These are phyloP conservation scores for Lavandula angustifolia DNA, from an alignment of 257 asterid species.

Conservation along the genomic window DNA sequence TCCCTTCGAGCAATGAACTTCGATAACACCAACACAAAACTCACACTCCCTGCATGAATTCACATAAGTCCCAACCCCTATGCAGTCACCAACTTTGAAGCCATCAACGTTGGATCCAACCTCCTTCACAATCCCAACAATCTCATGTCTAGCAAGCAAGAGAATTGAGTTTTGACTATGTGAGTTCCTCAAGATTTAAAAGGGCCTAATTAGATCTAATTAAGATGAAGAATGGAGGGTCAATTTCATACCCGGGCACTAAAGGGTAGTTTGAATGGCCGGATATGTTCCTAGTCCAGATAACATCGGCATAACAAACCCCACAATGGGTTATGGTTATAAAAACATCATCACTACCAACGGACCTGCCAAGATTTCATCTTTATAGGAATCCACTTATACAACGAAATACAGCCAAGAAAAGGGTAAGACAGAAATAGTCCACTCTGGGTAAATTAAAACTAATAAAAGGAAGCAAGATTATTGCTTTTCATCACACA, in stretches of 20 bases:
- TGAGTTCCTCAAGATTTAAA: not conserved
- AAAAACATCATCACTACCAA: conserved; percentile 68
- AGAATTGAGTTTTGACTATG: not conserved
- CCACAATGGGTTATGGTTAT: conserved; percentile 70
- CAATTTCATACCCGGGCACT: conserved; percentile 78
- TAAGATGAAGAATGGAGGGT: not conserved
- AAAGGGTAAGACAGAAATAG: not conserved
- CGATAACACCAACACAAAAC: conserved; percentile 56
- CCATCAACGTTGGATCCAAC: conserved; percentile 62
- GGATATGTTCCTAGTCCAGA: conserved; percentile 62
- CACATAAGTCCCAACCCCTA: conserved; percentile 93
- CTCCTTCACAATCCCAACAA: conserved; percentile 65
- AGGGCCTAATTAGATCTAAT: not conserved
- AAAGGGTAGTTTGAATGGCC: conserved; percentile 78
- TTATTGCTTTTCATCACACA: not conserved
- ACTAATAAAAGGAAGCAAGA: not conserved
- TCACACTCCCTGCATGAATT: conserved; percentile 90
- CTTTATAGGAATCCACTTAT: no score
- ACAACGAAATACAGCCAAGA: not conserved
- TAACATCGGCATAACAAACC: conserved; percentile 83
- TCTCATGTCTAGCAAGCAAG: conserved; percentile 67
- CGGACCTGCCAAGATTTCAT: conserved; percentile 47
- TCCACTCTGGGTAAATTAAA: not conserved
- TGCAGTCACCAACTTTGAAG: conserved; percentile 70
- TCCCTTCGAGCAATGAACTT: conserved; percentile 74